Conservation (phyloP, 306 rosid species). For the Casuarina glauca region DNA sequence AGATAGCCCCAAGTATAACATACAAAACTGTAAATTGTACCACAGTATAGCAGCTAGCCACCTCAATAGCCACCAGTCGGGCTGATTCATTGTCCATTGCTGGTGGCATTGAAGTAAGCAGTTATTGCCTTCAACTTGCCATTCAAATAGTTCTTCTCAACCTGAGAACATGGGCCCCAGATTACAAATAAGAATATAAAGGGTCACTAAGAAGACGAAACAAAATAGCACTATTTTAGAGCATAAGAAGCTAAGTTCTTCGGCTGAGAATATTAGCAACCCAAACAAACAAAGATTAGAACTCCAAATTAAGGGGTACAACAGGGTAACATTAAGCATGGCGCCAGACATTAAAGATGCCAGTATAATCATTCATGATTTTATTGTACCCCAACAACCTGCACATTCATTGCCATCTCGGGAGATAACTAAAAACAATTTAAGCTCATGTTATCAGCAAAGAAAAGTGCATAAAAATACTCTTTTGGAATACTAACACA, state of each 20-base stretch:
- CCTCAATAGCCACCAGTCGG: not conserved
- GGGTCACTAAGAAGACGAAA: not conserved
- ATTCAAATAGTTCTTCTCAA: slow-evolving; percentile 72
- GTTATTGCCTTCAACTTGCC: slow-evolving; percentile 85
- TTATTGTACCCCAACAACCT: not conserved
- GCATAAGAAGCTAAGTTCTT: not conserved
- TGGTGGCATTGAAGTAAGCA: slow-evolving; percentile 65
- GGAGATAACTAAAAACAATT: not conserved
- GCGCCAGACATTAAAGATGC: not conserved
- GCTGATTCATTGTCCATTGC: slow-evolving; percentile 23
- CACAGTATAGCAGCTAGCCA: not conserved
- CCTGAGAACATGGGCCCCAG: slow-evolving; percentile 47
- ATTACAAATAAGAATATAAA: not conserved
- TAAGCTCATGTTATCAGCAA: not conserved
- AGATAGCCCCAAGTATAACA: not conserved
- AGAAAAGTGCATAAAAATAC: not conserved
- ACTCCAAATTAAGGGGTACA: not conserved
- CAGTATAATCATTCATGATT: not conserved
- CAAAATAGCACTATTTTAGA: not conserved
- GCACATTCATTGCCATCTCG: not conserved
- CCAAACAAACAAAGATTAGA: not conserved
- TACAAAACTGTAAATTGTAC: not conserved
- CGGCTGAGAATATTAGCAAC: not conserved
- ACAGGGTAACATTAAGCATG: not conserved
- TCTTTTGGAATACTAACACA: not conserved